Evolutionary conservation across 805 yeast genomes (phyloP).

Genomic region (Ogataea siamensis): DNA sequence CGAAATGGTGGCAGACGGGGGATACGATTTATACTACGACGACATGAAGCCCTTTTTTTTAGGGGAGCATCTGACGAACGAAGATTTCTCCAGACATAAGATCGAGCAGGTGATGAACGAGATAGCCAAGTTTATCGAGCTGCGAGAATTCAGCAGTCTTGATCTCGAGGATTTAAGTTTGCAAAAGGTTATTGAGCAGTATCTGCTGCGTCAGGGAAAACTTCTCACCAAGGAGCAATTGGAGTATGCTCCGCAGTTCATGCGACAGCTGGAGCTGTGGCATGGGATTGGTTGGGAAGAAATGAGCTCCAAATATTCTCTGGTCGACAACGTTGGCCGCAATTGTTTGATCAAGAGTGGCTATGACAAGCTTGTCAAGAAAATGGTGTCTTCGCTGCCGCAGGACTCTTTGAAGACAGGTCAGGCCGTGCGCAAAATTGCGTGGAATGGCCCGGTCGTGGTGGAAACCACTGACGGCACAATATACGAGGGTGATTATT

Average conservation of each 20-base stretch:
- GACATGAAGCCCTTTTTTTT: conserved; percentile 31
- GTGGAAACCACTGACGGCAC: conserved; percentile 37
- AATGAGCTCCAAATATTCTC: conserved; percentile 66
- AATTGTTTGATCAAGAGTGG: conserved; percentile 68
- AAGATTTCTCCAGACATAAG: conserved; percentile 23
- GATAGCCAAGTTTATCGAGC: conserved; percentile 55
- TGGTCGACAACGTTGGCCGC: conserved; percentile 74
- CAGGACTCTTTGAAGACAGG: conserved; percentile 37
- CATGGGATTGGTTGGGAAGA: conserved; percentile 69
- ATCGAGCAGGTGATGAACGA: conserved; percentile 52
- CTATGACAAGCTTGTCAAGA: conserved; percentile 50
- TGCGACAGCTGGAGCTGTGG: conserved; percentile 71
- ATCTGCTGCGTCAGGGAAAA: conserved; percentile 43
- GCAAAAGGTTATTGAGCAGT: conserved; percentile 42
- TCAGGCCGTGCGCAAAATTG: conserved; percentile 42
- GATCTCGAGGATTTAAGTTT: conserved; percentile 53
- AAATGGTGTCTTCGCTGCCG: conserved; percentile 42
- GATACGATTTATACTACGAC: conserved; percentile 34
- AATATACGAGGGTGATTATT: conserved; percentile 46
- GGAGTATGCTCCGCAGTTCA: conserved; percentile 47
- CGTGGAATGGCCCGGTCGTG: conserved; percentile 27
- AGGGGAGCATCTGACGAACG: conserved; percentile 16
- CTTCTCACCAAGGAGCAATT: conserved; percentile 53
- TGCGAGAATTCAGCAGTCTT: conserved; percentile 50
- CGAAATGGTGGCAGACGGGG: conserved; percentile 35